These are phyloP conservation scores for Sanguinoderma infundibulare DNA, from an alignment of 1,284 basidiomycete genomes.

Conservation along the genomic window DNA sequence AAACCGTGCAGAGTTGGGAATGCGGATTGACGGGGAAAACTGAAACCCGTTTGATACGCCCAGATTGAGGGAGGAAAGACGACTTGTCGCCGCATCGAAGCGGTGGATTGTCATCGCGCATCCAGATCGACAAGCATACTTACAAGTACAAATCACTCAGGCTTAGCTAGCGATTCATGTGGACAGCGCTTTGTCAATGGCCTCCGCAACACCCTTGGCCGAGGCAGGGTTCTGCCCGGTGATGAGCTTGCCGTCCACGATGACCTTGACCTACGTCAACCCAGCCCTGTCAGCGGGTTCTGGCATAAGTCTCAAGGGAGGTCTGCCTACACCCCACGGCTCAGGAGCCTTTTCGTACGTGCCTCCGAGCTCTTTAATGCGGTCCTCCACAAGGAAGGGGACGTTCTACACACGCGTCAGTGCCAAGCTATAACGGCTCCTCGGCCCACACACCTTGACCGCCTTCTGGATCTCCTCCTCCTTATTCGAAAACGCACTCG, in stretches of 20 bases:
- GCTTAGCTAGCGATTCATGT: neutral
- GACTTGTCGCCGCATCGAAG: too few species aligned
- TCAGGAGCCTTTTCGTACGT: conserved; percentile 60
- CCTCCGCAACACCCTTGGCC: conserved; percentile 56
- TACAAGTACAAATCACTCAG: neutral
- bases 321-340: conserved; percentile 57
- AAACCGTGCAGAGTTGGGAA: too few species aligned
- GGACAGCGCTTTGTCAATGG: conserved; percentile 43
- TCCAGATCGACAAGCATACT: neutral
- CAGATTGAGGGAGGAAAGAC: too few species aligned
- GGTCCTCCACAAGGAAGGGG: conserved; percentile 75
- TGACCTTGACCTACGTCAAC: conserved; percentile 45
- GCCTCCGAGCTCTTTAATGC: conserved; percentile 63
- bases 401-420: conserved; percentile 40
- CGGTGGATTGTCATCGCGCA: too few species aligned
- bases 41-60: too few species aligned
- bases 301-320: too few species aligned
- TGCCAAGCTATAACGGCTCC: neutral
- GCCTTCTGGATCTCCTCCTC: conserved; percentile 57
- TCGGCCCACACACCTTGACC: neutral
- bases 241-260: conserved; percentile 51
- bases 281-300: neutral
- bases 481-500: conserved; percentile 73
- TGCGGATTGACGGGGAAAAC: too few species aligned
- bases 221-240: conserved; percentile 80